Evolutionary conservation across 1,284 basidiomycete species (phyloP).

Genomic region (Omphalotus olearius): DNA sequence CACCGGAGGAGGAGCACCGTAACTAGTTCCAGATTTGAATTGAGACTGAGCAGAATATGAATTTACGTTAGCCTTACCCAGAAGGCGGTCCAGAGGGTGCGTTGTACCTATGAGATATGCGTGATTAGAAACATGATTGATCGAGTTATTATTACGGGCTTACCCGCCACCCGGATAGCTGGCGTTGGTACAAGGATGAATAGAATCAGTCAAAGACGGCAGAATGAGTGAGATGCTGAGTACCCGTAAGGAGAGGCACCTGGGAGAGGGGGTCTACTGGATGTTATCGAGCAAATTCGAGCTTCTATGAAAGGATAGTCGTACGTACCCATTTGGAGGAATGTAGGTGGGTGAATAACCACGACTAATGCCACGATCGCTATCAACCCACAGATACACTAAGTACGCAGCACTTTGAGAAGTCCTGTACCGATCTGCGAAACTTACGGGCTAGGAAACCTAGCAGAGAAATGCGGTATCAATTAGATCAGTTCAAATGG

Average conservation of each 20-base stretch:
- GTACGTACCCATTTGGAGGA: conserved; percentile 2
- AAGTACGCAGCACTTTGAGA: background rate
- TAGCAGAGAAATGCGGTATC: background rate
- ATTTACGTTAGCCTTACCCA: conserved; percentile 5
- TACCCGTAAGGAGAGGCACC: conserved; percentile 6
- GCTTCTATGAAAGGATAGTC: no score
- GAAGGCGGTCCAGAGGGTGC: conserved; percentile 14
- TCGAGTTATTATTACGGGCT: no score
- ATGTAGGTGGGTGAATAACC: conserved; percentile 2
- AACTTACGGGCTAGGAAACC: conserved; percentile 9
- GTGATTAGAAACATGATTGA: background rate
- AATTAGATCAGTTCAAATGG: background rate
- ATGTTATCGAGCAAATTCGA: no score
- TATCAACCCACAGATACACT: background rate
- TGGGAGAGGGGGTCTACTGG: background rate
- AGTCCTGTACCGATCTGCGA: no score
- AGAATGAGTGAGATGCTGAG: background rate
- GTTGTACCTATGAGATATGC: background rate
- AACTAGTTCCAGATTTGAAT: conserved; percentile 15
- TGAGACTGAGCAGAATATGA: background rate
- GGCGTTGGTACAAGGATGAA: no score
- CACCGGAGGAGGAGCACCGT: conserved; percentile 22
- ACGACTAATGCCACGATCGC: background rate
- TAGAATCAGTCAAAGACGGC: no score
- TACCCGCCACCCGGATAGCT: no score